These are phyloP conservation scores for Oryza brachyantha DNA, from an alignment of 176 grass and related monocot species.

Conservation along the genomic window DNA sequence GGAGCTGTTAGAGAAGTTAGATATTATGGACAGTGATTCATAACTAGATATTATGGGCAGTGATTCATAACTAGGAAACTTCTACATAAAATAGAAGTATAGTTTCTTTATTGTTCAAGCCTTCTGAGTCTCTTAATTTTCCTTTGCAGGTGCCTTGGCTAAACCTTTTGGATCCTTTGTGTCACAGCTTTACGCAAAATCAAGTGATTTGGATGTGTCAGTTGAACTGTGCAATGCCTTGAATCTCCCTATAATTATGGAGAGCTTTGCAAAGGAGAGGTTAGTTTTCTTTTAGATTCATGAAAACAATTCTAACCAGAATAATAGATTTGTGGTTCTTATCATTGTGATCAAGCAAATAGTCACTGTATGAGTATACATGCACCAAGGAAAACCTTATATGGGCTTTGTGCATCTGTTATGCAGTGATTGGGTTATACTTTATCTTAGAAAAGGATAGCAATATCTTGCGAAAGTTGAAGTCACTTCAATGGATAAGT, in stretches of 20 bases:
- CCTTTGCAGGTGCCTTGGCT: constrained; percentile 50
- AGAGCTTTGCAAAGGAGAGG: constrained; percentile 56
- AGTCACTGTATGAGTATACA: background rate
- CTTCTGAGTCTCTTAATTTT: constrained; percentile 26
- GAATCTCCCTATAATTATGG: constrained; percentile 32
- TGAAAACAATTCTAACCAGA: no score
- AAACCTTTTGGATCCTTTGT: constrained; percentile 93
- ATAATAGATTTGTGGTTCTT: no score
- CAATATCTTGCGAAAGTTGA: background rate
- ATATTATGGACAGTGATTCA: no score
- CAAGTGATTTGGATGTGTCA: constrained; percentile 91
- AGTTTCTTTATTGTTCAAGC: constrained; percentile 11
- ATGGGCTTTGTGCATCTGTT: no score
- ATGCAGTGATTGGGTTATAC: no score
- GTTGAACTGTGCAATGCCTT: constrained; percentile 37
- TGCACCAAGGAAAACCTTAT: background rate
- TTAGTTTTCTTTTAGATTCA: constrained; percentile 27
- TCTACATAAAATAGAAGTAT: no score
- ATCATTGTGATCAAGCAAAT: background rate
- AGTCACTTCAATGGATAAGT: no score
- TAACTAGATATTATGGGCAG: no score
- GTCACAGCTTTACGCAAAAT: constrained; percentile 89
- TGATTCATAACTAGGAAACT: no score
- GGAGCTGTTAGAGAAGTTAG: background rate
- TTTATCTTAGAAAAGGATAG: no score